Base-by-base conservation (phyloP, 176 grass and related monocot species). In the Carex myosuroides region DNA sequence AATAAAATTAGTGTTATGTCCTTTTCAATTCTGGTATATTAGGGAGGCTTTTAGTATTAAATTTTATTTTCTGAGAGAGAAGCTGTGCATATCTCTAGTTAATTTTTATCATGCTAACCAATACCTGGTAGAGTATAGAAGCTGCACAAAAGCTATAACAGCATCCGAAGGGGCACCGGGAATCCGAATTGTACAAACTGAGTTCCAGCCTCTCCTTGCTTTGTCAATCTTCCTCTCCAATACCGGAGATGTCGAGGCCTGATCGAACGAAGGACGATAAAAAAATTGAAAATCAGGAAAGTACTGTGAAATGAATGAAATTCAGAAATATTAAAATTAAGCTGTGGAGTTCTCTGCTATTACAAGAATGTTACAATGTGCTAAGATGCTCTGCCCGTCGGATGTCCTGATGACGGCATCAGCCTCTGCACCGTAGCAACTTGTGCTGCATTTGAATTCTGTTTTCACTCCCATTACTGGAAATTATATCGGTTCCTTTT, bases 341-440 rank as follows among this genome's bases (percentile, higher is more conserved):
- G 4, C 3, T 13, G 35, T 12, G 35, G 2, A 35, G 58, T 22
- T 10, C 4, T 17, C 6, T 3, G 10, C 0, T 37, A 80, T 91
- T 88, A 99, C 96, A 70, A 99, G 86, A 59, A 99, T 84, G 86
- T 79, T 84, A 29, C 88, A 99, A 76, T 95, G 91, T 5, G 96
- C 93, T 30, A 88, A 84, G 80, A 99, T 82, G 85, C 68, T 93
- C 60, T 83, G 83, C 16, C 96, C 96, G 66, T 95, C 96, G 24
- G 93, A 95, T 41, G 88, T 95, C 26, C 93, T 71, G 85, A 99
- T 79, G 7, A 80, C 70, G 75, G 94, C 87, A 75, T 95, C 92
- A 11, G 86, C 58, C 59, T 33, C 37, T 58, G 60, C 24, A 37
- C 46, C 13, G n/a, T 81, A 26, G 6, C 21, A 41, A 50, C 16